phyloP scores from a whole-genome alignment of 768 basidiomycete species.

The Coprinopsis sp. region DNA sequence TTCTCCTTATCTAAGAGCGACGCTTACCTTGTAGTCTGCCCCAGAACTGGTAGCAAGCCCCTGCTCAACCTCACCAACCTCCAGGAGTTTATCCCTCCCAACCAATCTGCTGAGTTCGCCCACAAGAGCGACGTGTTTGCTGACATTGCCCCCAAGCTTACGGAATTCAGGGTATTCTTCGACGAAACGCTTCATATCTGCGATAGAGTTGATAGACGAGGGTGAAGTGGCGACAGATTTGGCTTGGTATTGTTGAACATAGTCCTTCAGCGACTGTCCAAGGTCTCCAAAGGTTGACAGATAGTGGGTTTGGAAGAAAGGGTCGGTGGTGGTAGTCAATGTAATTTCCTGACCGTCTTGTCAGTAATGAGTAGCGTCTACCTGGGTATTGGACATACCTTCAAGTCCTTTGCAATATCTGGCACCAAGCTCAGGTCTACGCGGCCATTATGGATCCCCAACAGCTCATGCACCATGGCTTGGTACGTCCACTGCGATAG shows the following conservation, averaged over 20 bases:
- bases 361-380: slow-evolving; percentile 6
- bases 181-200: slow-evolving; percentile 96
- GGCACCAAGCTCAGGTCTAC: slow-evolving; percentile 82
- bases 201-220: slow-evolving; percentile 85
- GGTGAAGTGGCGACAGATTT: slow-evolving; percentile 73
- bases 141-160: slow-evolving; percentile 95
- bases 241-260: slow-evolving; percentile 90
- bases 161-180: slow-evolving; percentile 98
- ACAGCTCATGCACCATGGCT: slow-evolving; percentile 96
- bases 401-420: slow-evolving; percentile 80
- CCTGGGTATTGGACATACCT: slow-evolving; percentile 41
- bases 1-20: not conserved
- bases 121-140: slow-evolving; percentile 96
- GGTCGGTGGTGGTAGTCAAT: slow-evolving; percentile 83
- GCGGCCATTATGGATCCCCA: slow-evolving; percentile 91
- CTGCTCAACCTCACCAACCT: slow-evolving; percentile 93
- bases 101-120: slow-evolving; percentile 93
- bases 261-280: slow-evolving; percentile 84
- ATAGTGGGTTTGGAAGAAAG: slow-evolving; percentile 89
- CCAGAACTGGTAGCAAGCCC: slow-evolving; percentile 90
- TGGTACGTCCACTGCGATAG: slow-evolving; percentile 99
- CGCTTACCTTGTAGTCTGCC: slow-evolving; percentile 75
- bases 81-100: slow-evolving; percentile 77
- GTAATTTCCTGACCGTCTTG: slow-evolving; percentile 72
- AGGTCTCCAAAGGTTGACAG: slow-evolving; percentile 96